Base-by-base conservation (phyloP, 2,329 filamentous ascomycete species). In the Claviceps fusiformis region DNA sequence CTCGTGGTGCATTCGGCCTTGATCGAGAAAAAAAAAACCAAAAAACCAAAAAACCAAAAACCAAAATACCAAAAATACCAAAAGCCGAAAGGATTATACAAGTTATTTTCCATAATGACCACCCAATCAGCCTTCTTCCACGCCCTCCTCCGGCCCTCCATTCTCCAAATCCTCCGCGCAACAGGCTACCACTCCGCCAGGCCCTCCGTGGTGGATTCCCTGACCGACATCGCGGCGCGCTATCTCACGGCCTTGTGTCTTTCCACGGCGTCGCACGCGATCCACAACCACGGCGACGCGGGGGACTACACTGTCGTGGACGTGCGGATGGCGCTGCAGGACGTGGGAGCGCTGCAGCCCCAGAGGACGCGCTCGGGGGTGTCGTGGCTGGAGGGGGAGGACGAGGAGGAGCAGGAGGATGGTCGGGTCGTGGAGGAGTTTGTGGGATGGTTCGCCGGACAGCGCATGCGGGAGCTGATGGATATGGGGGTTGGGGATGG, bases 161-260 rank as follows among this genome's bases (percentile, higher is more conserved):
- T 96, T 58, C 82, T 97, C 56, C 90, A 96, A 71, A 92, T 95
- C 64, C 82, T 97, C 53, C 89, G 92, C 65, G 89, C 91, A 35
- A 86, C 89, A 29, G 92, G 92, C 67, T 97, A 95, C 73, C 88
- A 95, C 68, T 79, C 85, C 46, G 87, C 89, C 52, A 83, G 83
- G 54, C 85, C 89, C 2, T 85, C 86, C 3, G 90, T 95, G 7
- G 76, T 96, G 56, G 91, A 97, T 71, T 85, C 87, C 10, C 70
- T 96, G n/a, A 87, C 89, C 15, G 90, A 96, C 69, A 78, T 97
- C 8, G 85, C 89, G 0, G 87, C 85, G 47, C 83, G 87, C 60
- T 95, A 96, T 70, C 74, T 97, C 56, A 74, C 82, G 27, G 73
- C 88, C 3, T 81, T 96, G 24, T 88, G 87, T 59, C 79, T 83